Conservation (phyloP, 805 yeast genomes). For the Starmera caribaea region DNA sequence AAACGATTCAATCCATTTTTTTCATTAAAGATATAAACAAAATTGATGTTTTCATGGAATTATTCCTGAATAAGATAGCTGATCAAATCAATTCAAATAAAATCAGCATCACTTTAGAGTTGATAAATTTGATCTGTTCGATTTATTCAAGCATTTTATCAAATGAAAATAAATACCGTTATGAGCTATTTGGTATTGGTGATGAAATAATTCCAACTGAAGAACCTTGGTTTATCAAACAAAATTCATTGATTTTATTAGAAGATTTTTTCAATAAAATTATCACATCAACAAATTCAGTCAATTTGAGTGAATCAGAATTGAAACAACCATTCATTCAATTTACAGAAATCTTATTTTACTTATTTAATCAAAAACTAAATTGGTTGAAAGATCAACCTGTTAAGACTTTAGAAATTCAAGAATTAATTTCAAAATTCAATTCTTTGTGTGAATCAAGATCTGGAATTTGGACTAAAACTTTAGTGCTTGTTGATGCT, state of each 20-base stretch:
- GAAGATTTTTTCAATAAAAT: conserved; percentile 31
- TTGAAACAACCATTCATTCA: conserved; percentile 19
- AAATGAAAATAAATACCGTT: conserved; percentile 30
- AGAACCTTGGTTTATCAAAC: conserved; percentile 40
- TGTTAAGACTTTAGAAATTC: conserved; percentile 13
- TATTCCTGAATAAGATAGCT: conserved; percentile 14
- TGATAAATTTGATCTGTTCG: conserved; percentile 9
- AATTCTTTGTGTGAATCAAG: conserved; percentile 18
- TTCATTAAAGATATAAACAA: conserved; percentile 16
- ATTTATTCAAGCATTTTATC: conserved; percentile 24
- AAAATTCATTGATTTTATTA: conserved; percentile 27
- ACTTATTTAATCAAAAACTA: conserved; percentile 23
- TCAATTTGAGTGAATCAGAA: conserved; percentile 5
- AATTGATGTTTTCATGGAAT: conserved; percentile 17
- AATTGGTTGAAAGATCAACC: conserved; percentile 21
- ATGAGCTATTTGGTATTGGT: conserved; percentile 23
- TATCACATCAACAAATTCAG: conserved; percentile 6
- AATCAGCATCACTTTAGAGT: conserved; percentile 8
- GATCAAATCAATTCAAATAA: background rate
- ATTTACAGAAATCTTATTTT: conserved; percentile 33
- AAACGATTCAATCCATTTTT: conserved; percentile 12
- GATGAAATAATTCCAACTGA: conserved; percentile 18
- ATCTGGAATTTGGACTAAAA: conserved; percentile 47
- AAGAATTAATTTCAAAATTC: conserved; percentile 11
- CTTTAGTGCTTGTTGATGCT: conserved; percentile 40